Evolutionary conservation across 2,329 filamentous ascomycete genomes (phyloP).

Genomic region (Blastomyces silverae): DNA sequence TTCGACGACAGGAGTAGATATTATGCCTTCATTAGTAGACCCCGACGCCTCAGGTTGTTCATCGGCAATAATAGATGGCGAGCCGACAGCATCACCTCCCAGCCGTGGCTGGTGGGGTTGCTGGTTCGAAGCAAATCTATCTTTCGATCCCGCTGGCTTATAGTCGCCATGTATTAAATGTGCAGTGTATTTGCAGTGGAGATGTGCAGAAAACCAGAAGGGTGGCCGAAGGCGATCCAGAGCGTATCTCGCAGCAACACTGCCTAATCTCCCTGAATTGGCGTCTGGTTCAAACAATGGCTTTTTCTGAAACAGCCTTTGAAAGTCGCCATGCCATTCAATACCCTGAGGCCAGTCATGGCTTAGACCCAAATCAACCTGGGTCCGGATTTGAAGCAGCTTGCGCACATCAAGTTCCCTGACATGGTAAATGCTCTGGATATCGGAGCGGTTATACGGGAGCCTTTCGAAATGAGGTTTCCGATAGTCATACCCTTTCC

Average conservation of each 20-base stretch:
- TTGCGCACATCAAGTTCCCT: constrained; percentile 88
- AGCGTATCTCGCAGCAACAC: constrained; percentile 67
- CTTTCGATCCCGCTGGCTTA: constrained; percentile 10
- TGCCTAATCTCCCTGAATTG: constrained; percentile 67
- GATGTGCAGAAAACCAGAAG: constrained; percentile 89
- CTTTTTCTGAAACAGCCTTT: constrained; percentile 65
- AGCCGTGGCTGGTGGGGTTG: neutral
- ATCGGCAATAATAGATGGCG: constrained; percentile 13
- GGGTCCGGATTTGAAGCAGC: constrained; percentile 72
- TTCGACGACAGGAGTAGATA: neutral
- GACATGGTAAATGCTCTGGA: constrained; percentile 81
- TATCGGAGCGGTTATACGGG: constrained; percentile 70
- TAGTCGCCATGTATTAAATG: constrained; percentile 44
- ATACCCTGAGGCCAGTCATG: constrained; percentile 91
- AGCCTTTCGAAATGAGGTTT: constrained; percentile 78
- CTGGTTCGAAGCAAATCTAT: constrained; percentile 4
- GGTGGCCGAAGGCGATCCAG: constrained; percentile 73
- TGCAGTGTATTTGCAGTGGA: constrained; percentile 83
- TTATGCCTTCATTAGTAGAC: neutral
- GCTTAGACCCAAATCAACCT: constrained; percentile 84
- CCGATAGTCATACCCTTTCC: constrained; percentile 83
- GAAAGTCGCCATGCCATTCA: constrained; percentile 67
- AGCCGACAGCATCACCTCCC: neutral
- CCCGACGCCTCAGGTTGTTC: constrained; percentile 1
- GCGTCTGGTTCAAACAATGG: constrained; percentile 70